Conservation (phyloP, 1,284 basidiomycete species). For the Sanghuangporus baumii region DNA sequence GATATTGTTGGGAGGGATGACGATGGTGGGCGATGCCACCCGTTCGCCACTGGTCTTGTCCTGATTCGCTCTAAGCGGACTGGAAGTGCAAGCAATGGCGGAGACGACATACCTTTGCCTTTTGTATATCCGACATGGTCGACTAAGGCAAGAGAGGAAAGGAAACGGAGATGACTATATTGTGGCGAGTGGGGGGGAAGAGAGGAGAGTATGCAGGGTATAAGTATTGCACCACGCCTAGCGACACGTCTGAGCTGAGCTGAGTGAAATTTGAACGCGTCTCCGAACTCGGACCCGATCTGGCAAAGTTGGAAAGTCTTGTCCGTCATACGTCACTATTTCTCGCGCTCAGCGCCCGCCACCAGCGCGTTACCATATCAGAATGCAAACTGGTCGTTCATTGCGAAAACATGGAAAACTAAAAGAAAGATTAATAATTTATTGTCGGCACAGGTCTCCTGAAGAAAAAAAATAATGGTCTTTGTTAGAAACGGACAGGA, state of each 20-base stretch:
- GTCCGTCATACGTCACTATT: neutral
- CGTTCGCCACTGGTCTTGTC: constrained; percentile 2
- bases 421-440: no score
- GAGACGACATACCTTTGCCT: constrained; percentile 3
- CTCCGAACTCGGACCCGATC: neutral
- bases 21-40: constrained; percentile 19
- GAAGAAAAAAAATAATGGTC: neutral
- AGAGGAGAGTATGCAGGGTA: neutral
- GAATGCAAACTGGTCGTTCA: neutral
- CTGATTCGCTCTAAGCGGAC: neutral
- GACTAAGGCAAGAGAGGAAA: neutral
- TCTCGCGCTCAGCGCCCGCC: neutral
- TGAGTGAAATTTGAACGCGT: neutral
- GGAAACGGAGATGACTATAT: neutral
- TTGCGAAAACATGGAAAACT: neutral
- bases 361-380: neutral
- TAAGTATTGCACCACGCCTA: neutral
- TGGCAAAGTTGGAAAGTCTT: neutral
- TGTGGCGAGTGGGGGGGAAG: neutral
- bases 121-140: neutral
- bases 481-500: neutral
- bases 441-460: no score
- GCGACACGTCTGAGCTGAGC: neutral
- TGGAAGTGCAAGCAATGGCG: neutral
- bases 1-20: constrained; percentile 23